A percentile compares a stretch with the other conserved stretches of the same genome.
Evolutionary conservation across 805 yeast genomes (phyloP).

Genomic region (Saturnispora sekii): DNA sequence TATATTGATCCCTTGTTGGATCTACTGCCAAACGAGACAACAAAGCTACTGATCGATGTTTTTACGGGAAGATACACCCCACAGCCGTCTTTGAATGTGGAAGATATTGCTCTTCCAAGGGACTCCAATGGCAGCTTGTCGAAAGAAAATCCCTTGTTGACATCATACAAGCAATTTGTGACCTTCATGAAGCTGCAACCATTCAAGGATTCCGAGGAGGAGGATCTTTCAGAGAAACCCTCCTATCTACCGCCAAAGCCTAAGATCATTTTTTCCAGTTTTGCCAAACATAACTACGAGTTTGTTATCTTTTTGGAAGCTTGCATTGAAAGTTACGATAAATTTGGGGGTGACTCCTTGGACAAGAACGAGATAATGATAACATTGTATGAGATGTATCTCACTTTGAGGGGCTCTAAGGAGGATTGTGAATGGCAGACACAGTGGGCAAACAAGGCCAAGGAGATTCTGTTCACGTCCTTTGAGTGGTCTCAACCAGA

Average conservation of each 20-base stretch:
- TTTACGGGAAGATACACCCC: slow-evolving; percentile 80
- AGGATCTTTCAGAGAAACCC: slow-evolving; percentile 26
- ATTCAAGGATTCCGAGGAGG: slow-evolving; percentile 3
- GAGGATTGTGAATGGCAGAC: slow-evolving; percentile 27
- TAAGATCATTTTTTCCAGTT: slow-evolving; percentile 74
- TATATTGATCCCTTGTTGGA: slow-evolving; percentile 55
- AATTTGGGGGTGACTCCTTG: slow-evolving; percentile 57
- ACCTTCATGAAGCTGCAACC: slow-evolving; percentile 21
- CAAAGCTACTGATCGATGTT: slow-evolving; percentile 70
- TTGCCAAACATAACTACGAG: slow-evolving; percentile 76
- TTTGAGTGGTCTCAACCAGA: slow-evolving; percentile 40
- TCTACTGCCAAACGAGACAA: slow-evolving; percentile 66
- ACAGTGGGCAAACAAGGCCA: slow-evolving; percentile 62
- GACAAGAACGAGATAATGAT: slow-evolving; percentile 68
- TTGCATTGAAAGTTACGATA: slow-evolving; percentile 67
- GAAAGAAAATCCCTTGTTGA: slow-evolving; percentile 39
- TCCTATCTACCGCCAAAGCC: slow-evolving; percentile 92
- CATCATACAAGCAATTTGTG: slow-evolving; percentile 39
- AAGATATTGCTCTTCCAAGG: slow-evolving; percentile 5
- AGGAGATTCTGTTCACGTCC: slow-evolving; percentile 34
- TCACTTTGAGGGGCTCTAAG: slow-evolving; percentile 34
- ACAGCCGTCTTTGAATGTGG: slow-evolving; percentile 16
- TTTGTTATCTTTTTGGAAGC: slow-evolving; percentile 92
- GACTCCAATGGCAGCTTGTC: slow-evolving; percentile 12
- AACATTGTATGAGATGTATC: slow-evolving; percentile 75